A percentile compares a stretch with the other conserved stretches of the same genome.
Evolutionary conservation across 257 asterid species (phyloP).

Genomic region (Solanum appendiculatum): DNA sequence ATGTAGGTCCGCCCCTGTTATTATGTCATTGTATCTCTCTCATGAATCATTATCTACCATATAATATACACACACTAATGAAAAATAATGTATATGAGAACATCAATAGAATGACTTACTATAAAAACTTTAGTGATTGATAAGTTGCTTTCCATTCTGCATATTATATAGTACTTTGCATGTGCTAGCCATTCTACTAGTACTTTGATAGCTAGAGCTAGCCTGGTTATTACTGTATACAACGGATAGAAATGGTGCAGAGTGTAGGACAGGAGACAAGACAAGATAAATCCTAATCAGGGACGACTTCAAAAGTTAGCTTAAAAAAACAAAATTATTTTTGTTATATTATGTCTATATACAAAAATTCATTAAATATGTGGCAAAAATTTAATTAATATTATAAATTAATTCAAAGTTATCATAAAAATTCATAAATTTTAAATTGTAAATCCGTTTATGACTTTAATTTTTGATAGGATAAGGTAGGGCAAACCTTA

Average conservation of each 20-base stretch:
- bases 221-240: not conserved
- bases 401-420: not conserved
- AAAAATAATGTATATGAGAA: not conserved
- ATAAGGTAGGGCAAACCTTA: not conserved
- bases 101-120: not conserved
- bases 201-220: not conserved
- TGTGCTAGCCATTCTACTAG: not conserved
- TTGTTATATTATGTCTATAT: not conserved
- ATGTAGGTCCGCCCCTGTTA: too few species aligned
- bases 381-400: not conserved
- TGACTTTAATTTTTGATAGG: not conserved
- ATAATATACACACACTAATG: not conserved
- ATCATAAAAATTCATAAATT: too few species aligned
- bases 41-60: too few species aligned
- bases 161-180: not conserved
- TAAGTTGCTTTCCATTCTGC: not conserved
- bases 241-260: not conserved
- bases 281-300: not conserved
- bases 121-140: not conserved
- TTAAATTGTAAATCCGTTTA: too few species aligned
- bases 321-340: not conserved
- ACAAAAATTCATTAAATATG: not conserved
- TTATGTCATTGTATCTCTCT: too few species aligned
- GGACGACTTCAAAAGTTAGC: not conserved
- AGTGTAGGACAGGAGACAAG: not conserved